Evolutionary conservation across 108 stramenopile species (phyloP), one percentile per base, ranked within the genome.

Genomic region (Conticribra guillardii): DNA sequence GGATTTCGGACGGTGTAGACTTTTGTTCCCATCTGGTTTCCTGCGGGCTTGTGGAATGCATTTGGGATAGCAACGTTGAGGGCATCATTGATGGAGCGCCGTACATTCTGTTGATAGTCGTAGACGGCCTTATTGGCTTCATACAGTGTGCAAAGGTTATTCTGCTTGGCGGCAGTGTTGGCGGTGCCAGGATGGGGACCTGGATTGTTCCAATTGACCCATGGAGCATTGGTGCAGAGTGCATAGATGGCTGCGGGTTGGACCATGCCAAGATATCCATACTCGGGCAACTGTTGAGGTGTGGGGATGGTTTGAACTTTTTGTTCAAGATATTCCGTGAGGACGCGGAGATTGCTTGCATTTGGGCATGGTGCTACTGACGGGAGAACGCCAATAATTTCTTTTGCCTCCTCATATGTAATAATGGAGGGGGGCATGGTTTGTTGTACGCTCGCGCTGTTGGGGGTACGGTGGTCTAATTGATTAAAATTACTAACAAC

Each of bases 91-190:
- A 54, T n/a, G 18, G 65, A 52, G 2, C 53, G 53, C 0, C 3
- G 3, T 2, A 66, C 65, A 54, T 50, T 64, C 18, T 50, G 49
- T 19, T 64, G 49, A 4, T 48, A 30, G 27, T 64, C 49, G 18
- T 19, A 64, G 11, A 51, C 63, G 14, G 28, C 30, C 19, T 64
- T 64, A 18, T 64, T 51, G 63, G 63, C 63, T 2, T 64, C 63
- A 19, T 51, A 64, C 2, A 51, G 17, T 22, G 63, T 32, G 17
- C 18, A 3, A 31, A 51, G 28, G 22, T 64, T 51, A 19, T n/a
- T n/a, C 51, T 50, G 48, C 19, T 50, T 30, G 11, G 28, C 49
- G 14, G 63, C 41, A 3, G 63, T 64, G 17, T n/a, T 21, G 3
- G 17, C 50, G 9, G 50, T 22, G n/a, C 15, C 18, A 1, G 49